phyloP scores from a whole-genome alignment of 352 stramenopile species.

The Globisporangium carolinianum region DNA sequence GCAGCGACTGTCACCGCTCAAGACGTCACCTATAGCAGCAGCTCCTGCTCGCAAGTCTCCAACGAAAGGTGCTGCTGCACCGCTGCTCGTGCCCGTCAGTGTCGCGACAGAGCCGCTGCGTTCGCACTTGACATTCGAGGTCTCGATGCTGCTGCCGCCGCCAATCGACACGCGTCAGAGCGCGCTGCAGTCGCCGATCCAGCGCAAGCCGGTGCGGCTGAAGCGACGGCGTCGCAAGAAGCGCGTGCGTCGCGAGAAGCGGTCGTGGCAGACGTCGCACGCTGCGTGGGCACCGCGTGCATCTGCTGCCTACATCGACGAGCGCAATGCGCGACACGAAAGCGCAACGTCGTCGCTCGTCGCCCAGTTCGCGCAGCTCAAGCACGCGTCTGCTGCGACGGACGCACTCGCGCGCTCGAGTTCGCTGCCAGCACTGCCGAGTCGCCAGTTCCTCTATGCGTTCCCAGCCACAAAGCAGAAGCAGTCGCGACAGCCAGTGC shows the following conservation, averaged over 20 bases:
- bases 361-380: constrained; percentile 28
- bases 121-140: constrained; percentile 51
- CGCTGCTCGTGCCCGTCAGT: constrained; percentile 15
- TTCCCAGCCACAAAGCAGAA: constrained; percentile 3
- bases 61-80: background rate
- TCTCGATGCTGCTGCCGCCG: constrained; percentile 48
- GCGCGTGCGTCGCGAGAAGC: constrained; percentile 12
- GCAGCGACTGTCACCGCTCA: constrained; percentile 6
- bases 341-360: constrained; percentile 22
- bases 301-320: constrained; percentile 38
- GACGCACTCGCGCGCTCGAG: constrained; percentile 3
- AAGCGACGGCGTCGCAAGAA: constrained; percentile 16
- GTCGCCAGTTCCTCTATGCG: constrained; percentile 4
- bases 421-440: background rate
- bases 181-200: constrained; percentile 42
- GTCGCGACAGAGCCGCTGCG: constrained; percentile 28
- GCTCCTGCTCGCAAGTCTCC: background rate
- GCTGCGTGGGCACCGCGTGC: constrained; percentile 30
- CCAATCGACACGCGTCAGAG: constrained; percentile 46
- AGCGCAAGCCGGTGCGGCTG: constrained; percentile 25
- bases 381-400: background rate
- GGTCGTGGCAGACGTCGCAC: constrained; percentile 30
- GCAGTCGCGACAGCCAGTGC: background rate
- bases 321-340: constrained; percentile 16
- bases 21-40: background rate